Conservation (phyloP, 2,329 filamentous ascomycete species). For the Pezizomycotina sp. region DNA sequence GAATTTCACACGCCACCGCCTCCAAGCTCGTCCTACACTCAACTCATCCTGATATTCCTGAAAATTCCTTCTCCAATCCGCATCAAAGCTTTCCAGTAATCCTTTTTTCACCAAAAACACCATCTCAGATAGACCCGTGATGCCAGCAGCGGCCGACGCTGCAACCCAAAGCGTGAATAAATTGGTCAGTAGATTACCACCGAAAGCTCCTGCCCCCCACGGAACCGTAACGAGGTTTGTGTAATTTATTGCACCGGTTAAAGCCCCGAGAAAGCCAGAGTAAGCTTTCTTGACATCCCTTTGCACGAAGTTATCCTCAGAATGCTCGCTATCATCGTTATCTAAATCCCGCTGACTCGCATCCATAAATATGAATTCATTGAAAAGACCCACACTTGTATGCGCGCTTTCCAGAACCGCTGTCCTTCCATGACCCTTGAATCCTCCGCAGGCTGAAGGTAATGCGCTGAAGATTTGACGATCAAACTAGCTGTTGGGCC, state of each 20-base stretch:
- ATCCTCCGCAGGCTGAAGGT: slow-evolving; percentile 5
- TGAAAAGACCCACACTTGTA: background rate
- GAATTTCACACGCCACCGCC: no score
- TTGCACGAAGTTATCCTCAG: no score
- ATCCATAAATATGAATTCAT: slow-evolving; percentile 3
- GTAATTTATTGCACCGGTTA: slow-evolving; percentile 1
- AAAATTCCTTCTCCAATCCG: no score
- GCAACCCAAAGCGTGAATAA: slow-evolving; percentile 13
- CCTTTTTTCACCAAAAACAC: slow-evolving; percentile 13
- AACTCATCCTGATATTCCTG: no score
- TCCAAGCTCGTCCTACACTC: no score
- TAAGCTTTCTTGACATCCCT: slow-evolving; percentile 16
- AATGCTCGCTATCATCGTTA: slow-evolving; percentile 6
- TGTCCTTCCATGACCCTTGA: slow-evolving; percentile 13
- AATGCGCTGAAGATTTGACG: slow-evolving; percentile 7
- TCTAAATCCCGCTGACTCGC: slow-evolving; percentile 9
- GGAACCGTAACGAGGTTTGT: slow-evolving; percentile 12
- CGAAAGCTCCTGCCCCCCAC: slow-evolving; percentile 17
- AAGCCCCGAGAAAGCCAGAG: slow-evolving; percentile 9
- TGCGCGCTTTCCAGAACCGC: slow-evolving; percentile 5
- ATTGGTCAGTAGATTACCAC: slow-evolving; percentile 13
- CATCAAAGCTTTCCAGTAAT: no score
- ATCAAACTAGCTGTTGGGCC: slow-evolving; percentile 9
- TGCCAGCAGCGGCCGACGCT: slow-evolving; percentile 7
- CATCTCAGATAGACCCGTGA: slow-evolving; percentile 1